phyloP scores from a whole-genome alignment of 352 stramenopile species.

The Phytophthora capsici region DNA sequence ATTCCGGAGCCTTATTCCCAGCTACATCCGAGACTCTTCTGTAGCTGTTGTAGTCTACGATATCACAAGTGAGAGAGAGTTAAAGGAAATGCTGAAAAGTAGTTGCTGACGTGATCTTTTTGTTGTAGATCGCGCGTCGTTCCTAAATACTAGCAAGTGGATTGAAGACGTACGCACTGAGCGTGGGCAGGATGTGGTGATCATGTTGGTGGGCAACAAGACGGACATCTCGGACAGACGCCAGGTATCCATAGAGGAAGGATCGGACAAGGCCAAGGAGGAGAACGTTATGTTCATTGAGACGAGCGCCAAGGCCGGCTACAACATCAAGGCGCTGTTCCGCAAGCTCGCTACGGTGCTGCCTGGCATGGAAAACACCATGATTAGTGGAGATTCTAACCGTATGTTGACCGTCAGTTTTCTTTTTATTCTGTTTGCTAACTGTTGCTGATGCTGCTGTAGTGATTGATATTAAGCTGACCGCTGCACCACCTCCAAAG shows the following conservation, averaged over 20 bases:
- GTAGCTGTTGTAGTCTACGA: constrained; percentile 99
- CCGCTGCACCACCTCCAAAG: constrained; percentile 78
- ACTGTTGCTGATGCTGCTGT: constrained; percentile 1
- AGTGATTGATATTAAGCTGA: constrained; percentile 92
- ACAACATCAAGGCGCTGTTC: constrained; percentile 99
- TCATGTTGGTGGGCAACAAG: constrained; percentile 99
- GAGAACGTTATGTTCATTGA: constrained; percentile 99
- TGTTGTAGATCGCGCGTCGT: constrained; percentile 92
- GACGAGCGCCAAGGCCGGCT: constrained; percentile 97
- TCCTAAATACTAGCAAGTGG: constrained; percentile 99
- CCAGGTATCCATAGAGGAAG: constrained; percentile 98
- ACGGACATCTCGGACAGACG: constrained; percentile 98
- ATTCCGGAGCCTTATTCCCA: constrained; percentile 95
- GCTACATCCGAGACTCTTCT: constrained; percentile 98
- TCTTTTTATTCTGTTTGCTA: not conserved
- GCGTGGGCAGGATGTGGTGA: constrained; percentile 98
- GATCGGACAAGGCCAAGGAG: constrained; percentile 97
- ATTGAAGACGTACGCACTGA: constrained; percentile 99
- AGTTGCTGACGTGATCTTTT: not conserved
- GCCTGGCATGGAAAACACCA: constrained; percentile 94
- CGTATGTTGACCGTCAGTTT: constrained; percentile 37
- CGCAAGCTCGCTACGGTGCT: constrained; percentile 98
- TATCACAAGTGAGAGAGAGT: constrained; percentile 93
- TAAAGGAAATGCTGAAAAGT: not conserved
- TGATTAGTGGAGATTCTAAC: constrained; percentile 89